Percentiles rank a stretch among this genome's conserved stretches.
phyloP scores from a whole-genome alignment of 2,329 filamentous ascomycete species.

The Pseudocercospora fuligena region DNA sequence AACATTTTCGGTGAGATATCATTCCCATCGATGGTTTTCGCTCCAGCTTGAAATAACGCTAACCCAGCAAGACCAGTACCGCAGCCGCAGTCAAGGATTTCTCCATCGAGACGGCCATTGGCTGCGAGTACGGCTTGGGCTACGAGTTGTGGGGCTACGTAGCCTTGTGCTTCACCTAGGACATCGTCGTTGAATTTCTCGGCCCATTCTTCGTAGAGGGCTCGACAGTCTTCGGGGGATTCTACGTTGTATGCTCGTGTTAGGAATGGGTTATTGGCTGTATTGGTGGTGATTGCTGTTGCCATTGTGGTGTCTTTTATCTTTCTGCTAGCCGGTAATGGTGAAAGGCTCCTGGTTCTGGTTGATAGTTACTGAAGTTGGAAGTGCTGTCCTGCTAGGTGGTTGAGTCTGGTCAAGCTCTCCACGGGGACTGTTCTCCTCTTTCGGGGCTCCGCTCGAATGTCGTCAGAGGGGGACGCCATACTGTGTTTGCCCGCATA shows the following conservation, averaged over 20 bases:
- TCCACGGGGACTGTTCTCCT: not conserved
- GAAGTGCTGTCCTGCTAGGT: not conserved
- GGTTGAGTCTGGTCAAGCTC: not conserved
- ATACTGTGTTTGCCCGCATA: not conserved
- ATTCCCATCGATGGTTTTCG: constrained; percentile 55
- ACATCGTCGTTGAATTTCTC: constrained; percentile 50
- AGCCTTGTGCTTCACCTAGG: constrained; percentile 42
- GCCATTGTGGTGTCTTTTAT: not conserved
- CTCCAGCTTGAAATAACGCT: constrained; percentile 50
- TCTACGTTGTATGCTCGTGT: constrained; percentile 45
- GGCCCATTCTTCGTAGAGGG: constrained; percentile 54
- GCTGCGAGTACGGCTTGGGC: constrained; percentile 40
- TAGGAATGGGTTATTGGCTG: constrained; percentile 34
- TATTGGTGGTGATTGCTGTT: constrained; percentile 19
- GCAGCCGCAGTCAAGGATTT: constrained; percentile 61
- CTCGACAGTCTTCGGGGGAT: constrained; percentile 45
- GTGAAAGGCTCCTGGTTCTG: not conserved
- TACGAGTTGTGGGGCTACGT: constrained; percentile 48
- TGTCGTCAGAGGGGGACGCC: not conserved
- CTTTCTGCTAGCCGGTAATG: not conserved
- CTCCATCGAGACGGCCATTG: constrained; percentile 28
- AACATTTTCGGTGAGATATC: constrained; percentile 61
- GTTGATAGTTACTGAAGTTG: not conserved
- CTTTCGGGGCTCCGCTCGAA: not conserved
- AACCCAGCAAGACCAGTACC: constrained; percentile 60